Percentiles rank a stretch among this genome's conserved stretches.
phyloP scores from a whole-genome alignment of 306 rosid genomes.

The Quercus engelmannii region DNA sequence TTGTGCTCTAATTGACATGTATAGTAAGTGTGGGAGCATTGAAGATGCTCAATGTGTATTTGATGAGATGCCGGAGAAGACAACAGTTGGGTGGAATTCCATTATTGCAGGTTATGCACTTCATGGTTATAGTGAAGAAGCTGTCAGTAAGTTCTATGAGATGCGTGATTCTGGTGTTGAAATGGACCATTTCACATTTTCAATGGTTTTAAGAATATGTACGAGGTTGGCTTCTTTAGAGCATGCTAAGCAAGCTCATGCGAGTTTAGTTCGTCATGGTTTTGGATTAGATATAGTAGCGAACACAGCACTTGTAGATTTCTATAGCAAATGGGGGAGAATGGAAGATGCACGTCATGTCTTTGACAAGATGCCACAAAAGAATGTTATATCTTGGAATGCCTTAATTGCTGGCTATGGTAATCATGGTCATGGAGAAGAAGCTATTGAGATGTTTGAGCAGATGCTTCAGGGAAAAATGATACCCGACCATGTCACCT shows the following conservation, averaged over 20 bases:
- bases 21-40: slow-evolving; percentile 76
- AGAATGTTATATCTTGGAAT: slow-evolving; percentile 81
- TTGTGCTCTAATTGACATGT: slow-evolving; percentile 83
- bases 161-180: slow-evolving; percentile 64
- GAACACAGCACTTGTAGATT: slow-evolving; percentile 75
- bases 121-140: slow-evolving; percentile 82
- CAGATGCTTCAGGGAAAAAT: slow-evolving; percentile 60
- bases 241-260: slow-evolving; percentile 85
- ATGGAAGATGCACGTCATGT: slow-evolving; percentile 74
- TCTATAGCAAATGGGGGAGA: slow-evolving; percentile 95
- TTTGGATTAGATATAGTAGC: slow-evolving; percentile 74
- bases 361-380: slow-evolving; percentile 63
- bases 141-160: slow-evolving; percentile 56
- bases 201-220: slow-evolving; percentile 70
- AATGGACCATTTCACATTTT: slow-evolving; percentile 80
- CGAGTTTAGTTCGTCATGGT: slow-evolving; percentile 76
- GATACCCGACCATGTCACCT: slow-evolving; percentile 80
- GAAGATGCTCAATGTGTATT: slow-evolving; percentile 78
- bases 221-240: slow-evolving; percentile 75
- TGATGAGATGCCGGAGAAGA: slow-evolving; percentile 71
- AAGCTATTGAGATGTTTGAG: slow-evolving; percentile 72
- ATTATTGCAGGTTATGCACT: slow-evolving; percentile 86
- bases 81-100: slow-evolving; percentile 79
- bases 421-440: slow-evolving; percentile 73
- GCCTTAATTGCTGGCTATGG: slow-evolving; percentile 86